Conservation (phyloP, 2,329 filamentous ascomycete species). For the Cercospora zeae-maydis region DNA sequence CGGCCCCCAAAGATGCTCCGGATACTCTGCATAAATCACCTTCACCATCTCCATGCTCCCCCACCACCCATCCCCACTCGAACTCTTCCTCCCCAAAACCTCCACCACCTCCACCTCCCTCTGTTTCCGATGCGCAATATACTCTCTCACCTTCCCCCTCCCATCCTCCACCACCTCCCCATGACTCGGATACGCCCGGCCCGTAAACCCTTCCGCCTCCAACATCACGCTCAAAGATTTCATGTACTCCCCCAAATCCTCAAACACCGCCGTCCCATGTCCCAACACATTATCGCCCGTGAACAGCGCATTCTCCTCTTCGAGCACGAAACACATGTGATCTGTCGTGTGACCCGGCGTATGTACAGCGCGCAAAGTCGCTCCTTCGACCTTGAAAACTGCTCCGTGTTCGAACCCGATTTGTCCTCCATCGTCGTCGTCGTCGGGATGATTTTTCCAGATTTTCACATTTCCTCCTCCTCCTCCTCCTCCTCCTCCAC, state of each 20-base stretch:
- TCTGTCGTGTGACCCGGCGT: slow-evolving; percentile 76
- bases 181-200: slow-evolving; percentile 81
- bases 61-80: slow-evolving; percentile 47
- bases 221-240: slow-evolving; percentile 67
- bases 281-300: slow-evolving; percentile 87
- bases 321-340: slow-evolving; percentile 70
- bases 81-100: slow-evolving; percentile 48
- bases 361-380: slow-evolving; percentile 63
- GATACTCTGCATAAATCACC: slow-evolving; percentile 77
- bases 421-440: slow-evolving; percentile 43
- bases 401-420: slow-evolving; percentile 56
- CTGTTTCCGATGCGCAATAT: slow-evolving; percentile 74
- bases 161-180: slow-evolving; percentile 74
- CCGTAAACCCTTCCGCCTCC: slow-evolving; percentile 51
- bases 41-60: slow-evolving; percentile 79
- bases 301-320: slow-evolving; percentile 77
- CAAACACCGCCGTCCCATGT: slow-evolving; percentile 76
- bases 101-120: slow-evolving; percentile 74
- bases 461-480: slow-evolving; percentile 19
- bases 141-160: slow-evolving; percentile 68
- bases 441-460: slow-evolving; percentile 17
- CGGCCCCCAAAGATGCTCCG: slow-evolving; percentile 68
- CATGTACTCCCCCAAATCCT: slow-evolving; percentile 69
- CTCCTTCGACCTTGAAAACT: slow-evolving; percentile 56
- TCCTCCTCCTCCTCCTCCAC: too few species aligned